Evolutionary conservation across 164 flowering plant species (phyloP), one percentile per base, ranked within the genome.

Genomic region (Aristolochia contorta): DNA sequence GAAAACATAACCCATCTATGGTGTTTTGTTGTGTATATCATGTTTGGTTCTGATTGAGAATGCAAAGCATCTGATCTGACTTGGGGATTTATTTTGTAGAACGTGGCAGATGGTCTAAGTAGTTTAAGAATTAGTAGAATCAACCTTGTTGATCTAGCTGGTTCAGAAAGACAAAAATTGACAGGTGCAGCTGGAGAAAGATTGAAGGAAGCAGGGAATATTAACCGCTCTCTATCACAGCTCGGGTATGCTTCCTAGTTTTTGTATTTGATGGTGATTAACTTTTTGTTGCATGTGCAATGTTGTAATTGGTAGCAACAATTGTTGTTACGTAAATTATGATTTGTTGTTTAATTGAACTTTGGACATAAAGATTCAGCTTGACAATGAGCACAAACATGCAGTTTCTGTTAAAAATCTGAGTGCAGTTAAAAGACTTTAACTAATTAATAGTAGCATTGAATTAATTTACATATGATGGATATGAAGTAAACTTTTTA

Each of bases 161-260:
- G 99, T 56, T 94, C 99, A 30, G 99, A 94, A 73, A 76, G 99
- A 67, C 99, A 94, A 49, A 94, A 94, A 69, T 68, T 80, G 56
- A 94, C 99, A 27, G 95, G 93, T 65, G 97, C 97, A 54, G 96
- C 96, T 49, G 99, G 99, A 65, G 97, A 89, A 27, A 86, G 99
- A 27, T 75, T 94, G 70, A 91, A 89, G 74, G 99, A 91, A 76
- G 97, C 99, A 20, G 99, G 99, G 57, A 94, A 90, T 62, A 94
- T 94, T 18, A 94, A 94, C 59, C 78, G 96, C 37, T 94, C 99
- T 4, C 85, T 94, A 46, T 94, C 99, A 61, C 97, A 91, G 75
- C 97, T 94, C n/a, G 99, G 99, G 99, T 94, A 88, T 57, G 72
- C 16, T 51, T 59, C 58, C 32, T 5, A 19, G 41, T 16, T 32